phyloP scores from a whole-genome alignment of 176 grass and related monocot species.

The Carex scoparia region DNA sequence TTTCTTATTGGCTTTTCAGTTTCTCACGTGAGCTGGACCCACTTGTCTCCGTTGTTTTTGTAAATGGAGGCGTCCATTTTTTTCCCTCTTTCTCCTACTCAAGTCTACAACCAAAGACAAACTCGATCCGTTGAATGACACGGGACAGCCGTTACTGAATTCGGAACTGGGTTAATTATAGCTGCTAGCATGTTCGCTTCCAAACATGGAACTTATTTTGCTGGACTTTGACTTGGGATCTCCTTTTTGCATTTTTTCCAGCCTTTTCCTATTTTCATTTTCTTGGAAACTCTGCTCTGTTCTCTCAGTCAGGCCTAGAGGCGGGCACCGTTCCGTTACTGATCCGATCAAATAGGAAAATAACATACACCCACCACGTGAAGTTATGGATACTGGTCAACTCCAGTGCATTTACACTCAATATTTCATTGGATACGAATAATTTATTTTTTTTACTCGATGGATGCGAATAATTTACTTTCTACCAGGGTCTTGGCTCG shows the following conservation, averaged over 20 bases:
- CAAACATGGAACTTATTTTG: not conserved
- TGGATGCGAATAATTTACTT: no score
- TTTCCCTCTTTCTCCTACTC: not conserved
- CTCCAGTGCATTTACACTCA: not conserved
- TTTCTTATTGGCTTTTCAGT: not conserved
- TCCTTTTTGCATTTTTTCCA: not conserved
- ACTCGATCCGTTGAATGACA: not conserved
- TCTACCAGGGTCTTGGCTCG: not conserved
- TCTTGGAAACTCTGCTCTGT: not conserved
- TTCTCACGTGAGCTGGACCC: not conserved
- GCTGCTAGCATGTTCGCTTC: not conserved
- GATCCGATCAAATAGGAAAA: not conserved
- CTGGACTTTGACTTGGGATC: not conserved
- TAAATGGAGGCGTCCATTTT: not conserved
- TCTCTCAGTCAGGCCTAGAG: not conserved
- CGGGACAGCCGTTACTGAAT: not conserved
- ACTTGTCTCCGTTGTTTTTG: not conserved
- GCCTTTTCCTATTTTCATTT: not conserved
- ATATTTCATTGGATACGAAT: not conserved
- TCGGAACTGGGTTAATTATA: not conserved
- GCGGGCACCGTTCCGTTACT: not conserved
- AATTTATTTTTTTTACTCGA: not conserved
- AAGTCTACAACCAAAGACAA: no score
- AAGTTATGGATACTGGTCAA: not conserved
- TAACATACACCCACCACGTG: not conserved